Percentiles rank a stretch among this genome's conserved stretches.
phyloP scores from a whole-genome alignment of 2,329 filamentous ascomycete genomes.

The Calonectria henricotiae region DNA sequence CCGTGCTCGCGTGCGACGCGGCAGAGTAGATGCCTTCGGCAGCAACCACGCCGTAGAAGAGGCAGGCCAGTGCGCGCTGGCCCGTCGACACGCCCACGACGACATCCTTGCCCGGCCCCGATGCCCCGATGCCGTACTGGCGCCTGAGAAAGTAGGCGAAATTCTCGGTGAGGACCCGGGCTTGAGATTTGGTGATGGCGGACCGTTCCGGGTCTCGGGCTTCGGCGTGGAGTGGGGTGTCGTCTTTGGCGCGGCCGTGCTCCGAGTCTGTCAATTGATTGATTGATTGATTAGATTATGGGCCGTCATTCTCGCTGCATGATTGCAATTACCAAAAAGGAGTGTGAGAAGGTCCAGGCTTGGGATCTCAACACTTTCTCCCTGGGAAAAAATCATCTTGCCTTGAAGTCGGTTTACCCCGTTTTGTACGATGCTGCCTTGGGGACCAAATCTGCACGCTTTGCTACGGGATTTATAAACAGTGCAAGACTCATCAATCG shows the following conservation, averaged over 20 bases:
- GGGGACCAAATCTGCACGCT: no score
- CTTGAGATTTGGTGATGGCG: slow-evolving; percentile 68
- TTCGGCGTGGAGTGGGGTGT: slow-evolving; percentile 71
- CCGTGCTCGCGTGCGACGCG: slow-evolving; percentile 67
- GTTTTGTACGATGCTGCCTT: no score
- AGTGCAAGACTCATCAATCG: no score
- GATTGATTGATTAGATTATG: background rate
- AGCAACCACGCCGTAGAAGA: slow-evolving; percentile 72
- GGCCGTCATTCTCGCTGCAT: background rate
- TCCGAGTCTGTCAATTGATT: slow-evolving; percentile 56
- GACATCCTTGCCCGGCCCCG: slow-evolving; percentile 68
- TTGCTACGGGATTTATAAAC: no score
- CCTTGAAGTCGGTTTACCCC: background rate
- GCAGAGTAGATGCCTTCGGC: slow-evolving; percentile 74
- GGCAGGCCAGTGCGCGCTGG: slow-evolving; percentile 68
- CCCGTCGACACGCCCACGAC: slow-evolving; percentile 73
- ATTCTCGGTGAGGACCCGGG: slow-evolving; percentile 66
- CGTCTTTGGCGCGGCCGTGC: slow-evolving; percentile 58
- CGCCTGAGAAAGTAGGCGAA: slow-evolving; percentile 71
- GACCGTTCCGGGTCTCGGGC: slow-evolving; percentile 69
- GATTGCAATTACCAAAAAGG: slow-evolving; percentile 59
- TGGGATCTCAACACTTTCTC: slow-evolving; percentile 56
- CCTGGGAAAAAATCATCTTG: slow-evolving; percentile 59
- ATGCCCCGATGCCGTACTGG: slow-evolving; percentile 67
- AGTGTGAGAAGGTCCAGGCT: slow-evolving; percentile 62